Evolutionary conservation across 306 rosid genomes (phyloP).

Genomic region (Acacia melanoxylon): DNA sequence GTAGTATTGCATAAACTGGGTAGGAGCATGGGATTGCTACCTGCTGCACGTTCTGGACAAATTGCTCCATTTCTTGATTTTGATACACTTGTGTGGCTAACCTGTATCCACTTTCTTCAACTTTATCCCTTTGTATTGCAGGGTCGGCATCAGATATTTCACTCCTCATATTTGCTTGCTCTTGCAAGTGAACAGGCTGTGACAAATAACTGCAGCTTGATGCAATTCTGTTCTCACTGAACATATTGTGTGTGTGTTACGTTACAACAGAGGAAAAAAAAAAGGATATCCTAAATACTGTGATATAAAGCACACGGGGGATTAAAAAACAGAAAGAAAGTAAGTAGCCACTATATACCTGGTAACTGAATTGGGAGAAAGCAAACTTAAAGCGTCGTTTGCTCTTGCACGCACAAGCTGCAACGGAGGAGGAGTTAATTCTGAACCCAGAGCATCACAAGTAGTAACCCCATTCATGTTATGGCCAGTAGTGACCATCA

Average conservation of each 20-base stretch:
- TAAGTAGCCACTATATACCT: not conserved
- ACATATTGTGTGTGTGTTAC: not conserved
- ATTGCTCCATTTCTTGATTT: not conserved
- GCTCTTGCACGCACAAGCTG: not conserved
- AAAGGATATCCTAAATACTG: not conserved
- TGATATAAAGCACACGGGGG: not conserved
- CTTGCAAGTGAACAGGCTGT: not conserved
- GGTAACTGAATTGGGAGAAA: not conserved
- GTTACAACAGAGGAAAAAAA: no score
- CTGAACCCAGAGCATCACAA: not conserved
- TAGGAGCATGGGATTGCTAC: not conserved
- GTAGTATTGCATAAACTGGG: not conserved
- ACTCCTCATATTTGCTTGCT: not conserved
- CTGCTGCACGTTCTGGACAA: not conserved
- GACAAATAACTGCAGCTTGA: not conserved
- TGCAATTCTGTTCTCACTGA: not conserved
- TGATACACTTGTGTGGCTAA: not conserved
- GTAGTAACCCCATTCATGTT: not conserved
- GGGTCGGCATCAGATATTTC: not conserved
- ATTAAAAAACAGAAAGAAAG: no score
- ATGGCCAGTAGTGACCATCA: not conserved
- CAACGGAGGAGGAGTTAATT: not conserved
- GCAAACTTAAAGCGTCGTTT: not conserved
- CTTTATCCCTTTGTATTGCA: not conserved
- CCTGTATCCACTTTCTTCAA: not conserved